Conservation (phyloP, 768 basidiomycete genomes). For the Mycena galopus region DNA sequence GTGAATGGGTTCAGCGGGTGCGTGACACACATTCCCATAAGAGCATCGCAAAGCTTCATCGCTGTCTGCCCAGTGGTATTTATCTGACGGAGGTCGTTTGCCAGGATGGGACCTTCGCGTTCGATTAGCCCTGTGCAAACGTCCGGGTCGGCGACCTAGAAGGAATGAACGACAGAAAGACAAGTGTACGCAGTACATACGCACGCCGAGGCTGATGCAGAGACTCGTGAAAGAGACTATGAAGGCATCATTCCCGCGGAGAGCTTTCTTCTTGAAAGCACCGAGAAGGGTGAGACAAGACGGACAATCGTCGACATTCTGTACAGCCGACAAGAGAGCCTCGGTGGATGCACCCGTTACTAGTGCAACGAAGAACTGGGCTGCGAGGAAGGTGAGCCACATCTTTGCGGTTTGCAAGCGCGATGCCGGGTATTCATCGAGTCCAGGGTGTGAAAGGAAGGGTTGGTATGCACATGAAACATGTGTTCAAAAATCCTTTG, state of each 20-base stretch:
- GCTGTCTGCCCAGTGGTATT: slow-evolving; percentile 48
- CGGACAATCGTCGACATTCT: slow-evolving; percentile 25
- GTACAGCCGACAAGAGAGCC: slow-evolving; percentile 14
- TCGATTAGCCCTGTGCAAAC: slow-evolving; percentile 53
- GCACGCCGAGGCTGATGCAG: slow-evolving; percentile 27
- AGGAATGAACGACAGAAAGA: background rate
- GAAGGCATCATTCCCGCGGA: slow-evolving; percentile 21
- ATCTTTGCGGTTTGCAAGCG: background rate
- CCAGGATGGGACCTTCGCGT: slow-evolving; percentile 53
- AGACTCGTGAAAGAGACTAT: slow-evolving; percentile 16
- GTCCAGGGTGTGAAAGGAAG: slow-evolving; percentile 29
- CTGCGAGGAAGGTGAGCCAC: slow-evolving; percentile 2
- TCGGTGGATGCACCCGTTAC: background rate
- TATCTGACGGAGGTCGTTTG: slow-evolving; percentile 53
- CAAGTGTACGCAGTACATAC: background rate
- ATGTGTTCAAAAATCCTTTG: background rate
- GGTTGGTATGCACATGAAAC: background rate
- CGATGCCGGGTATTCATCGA: background rate
- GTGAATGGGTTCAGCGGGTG: slow-evolving; percentile 42
- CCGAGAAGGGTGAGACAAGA: slow-evolving; percentile 30
- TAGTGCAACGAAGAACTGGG: background rate
- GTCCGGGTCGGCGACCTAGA: slow-evolving; percentile 38
- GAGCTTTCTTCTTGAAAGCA: slow-evolving; percentile 19
- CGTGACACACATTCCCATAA: slow-evolving; percentile 52
- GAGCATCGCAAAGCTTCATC: slow-evolving; percentile 51